Evolutionary conservation across 2,329 filamentous ascomycete species (phyloP), one percentile per base, ranked within the genome.

Genomic region (Talaromyces sp.): DNA sequence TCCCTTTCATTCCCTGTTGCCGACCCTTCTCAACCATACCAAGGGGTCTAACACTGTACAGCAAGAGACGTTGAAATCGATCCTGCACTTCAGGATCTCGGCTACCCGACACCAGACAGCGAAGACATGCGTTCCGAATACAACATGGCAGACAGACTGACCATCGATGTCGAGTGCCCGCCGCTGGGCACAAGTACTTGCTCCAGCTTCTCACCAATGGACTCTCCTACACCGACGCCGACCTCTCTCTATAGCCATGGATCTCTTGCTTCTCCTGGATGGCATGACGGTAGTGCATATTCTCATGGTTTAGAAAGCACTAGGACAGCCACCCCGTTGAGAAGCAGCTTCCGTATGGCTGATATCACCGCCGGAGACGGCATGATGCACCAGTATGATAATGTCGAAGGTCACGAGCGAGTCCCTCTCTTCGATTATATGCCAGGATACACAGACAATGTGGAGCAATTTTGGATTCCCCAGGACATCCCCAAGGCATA

Each of bases 71-170:
- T 60, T 59, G 66, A 70, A 54, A 58, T 71, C 65, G 69, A 71
- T 62, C 62, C 68, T 62, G 62, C 68, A 52, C 61, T 69, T 55
- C 57, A 61, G 47, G 65, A 66, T 49, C 71, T 66, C 55, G 63
- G 70, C 58, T 65, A 70, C 61, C 70, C 71, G 55, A 62, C 67
- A 27, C 69, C 70, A 64, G 69, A 70, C 30, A 63, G 64, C 57
- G 72, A 73, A 69, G 72, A 76, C 1, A 76, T 77, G 73, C 72
- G 73, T 71, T 62, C 72, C 47, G 73, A 76, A 63, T 68, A 69
- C 63, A 73, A 71, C 52, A 72, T 75, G 60, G 70, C 72, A 30
- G 73, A 75, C 66, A 69, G 73, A 59, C 67, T 77, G 22, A 73
- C 72, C 47, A 70, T 77, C 55, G 73, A 76, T 63, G 67, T 77